Evolutionary conservation across 2,329 filamentous ascomycete genomes (phyloP), one percentile per base, ranked within the genome.

Genomic region (Balansia obtecta): DNA sequence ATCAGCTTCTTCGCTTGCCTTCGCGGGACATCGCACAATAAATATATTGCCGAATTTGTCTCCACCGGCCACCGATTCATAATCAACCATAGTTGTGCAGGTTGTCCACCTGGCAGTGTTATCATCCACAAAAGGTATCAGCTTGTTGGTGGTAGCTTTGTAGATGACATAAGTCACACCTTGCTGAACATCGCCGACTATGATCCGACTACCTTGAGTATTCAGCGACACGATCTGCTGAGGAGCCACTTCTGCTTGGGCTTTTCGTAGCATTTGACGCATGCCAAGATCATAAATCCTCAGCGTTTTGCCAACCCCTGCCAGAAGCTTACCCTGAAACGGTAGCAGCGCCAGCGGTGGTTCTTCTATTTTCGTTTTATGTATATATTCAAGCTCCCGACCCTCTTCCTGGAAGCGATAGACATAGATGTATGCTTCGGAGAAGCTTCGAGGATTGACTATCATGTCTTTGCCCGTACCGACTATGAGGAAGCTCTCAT

Each of bases 41-140:
- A 89, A 98, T 15, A 98, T 69, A 60, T 98, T 98, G 53, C 93
- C 94, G 57, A 98, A 99, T 64, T 96, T 97, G 71, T 99, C 93
- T 37, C 91, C 91, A 37, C 91, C 93, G 2, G 89, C 90, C 22
- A 87, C 82, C 1, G 93, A 95, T 65, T 98, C 93, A 66, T 98
- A 99, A 68, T 99, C 93, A 2, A 97, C 83, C 88, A 98, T 95
- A 2, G 89, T 79, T 1, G 86, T 85, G 57, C 86, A 86, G 0
- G 88, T 95, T 1, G 88, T 95, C 87, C 90, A 97, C 33, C 93
- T 82, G 47, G 89, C 77, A 53, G 96, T 78, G 7, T 83, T 85
- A 64, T 99, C 93, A 63, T 98, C 93, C 16, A 80, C 87, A 61
- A 98, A 98, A 0, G 91, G 86, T 53, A 98, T 94, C 45, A 98